Percentiles rank a stretch among this genome's conserved stretches.
Conservation (phyloP, 1,139 yeast genomes). For the Diutina sp. region DNA sequence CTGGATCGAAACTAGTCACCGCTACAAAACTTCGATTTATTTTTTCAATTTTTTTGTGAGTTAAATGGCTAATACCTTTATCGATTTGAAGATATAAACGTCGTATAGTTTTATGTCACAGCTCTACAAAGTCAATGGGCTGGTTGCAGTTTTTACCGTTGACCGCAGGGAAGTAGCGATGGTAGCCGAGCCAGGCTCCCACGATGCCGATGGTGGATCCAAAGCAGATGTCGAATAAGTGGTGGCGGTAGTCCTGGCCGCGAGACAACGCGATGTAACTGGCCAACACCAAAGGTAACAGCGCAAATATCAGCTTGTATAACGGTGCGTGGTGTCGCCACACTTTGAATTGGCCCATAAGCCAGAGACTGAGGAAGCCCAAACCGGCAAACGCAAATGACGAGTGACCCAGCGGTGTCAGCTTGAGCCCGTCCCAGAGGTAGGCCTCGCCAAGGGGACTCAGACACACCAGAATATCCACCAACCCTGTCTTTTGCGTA, state of each 20-base stretch:
- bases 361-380: constrained; percentile 4
- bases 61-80: neutral
- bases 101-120: neutral
- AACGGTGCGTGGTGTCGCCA: neutral
- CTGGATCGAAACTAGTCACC: constrained; percentile 1
- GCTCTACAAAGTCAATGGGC: neutral
- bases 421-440: constrained; percentile 5
- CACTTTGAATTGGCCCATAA: constrained; percentile 3
- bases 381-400: constrained; percentile 5
- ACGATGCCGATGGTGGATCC: constrained; percentile 4
- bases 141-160: neutral
- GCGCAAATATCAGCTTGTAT: neutral
- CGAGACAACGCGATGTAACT: constrained; percentile 5
- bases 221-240: constrained; percentile 4
- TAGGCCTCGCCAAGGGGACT: constrained; percentile 4
- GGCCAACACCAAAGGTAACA: constrained; percentile 3
- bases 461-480: constrained; percentile 3
- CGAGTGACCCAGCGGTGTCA: constrained; percentile 6
- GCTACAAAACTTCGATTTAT: neutral
- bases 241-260: constrained; percentile 5
- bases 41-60: neutral
- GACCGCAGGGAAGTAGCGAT: neutral
- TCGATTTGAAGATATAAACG: neutral
- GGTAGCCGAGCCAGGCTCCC: constrained; percentile 3
- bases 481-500: constrained; percentile 3